Evolutionary conservation across 176 grass and related monocot species (phyloP), one percentile per base, ranked within the genome.

Genomic region (Avena eriantha): DNA sequence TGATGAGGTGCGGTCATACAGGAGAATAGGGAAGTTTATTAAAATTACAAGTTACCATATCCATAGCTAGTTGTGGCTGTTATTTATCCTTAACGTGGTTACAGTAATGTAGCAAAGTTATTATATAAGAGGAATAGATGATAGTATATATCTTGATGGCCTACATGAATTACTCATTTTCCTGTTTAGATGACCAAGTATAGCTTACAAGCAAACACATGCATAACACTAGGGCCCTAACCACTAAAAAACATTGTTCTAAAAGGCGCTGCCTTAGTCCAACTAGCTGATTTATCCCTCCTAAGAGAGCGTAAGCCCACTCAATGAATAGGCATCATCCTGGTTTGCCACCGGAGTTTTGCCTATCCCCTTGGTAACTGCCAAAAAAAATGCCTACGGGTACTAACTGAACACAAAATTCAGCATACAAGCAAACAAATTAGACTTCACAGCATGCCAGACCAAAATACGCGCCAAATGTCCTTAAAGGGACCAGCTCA

Each of bases 161-260:
- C 26, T 80, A 15, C n/a, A 65, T 81, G 21, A 33, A 8, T 2
- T 53, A 63, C 19, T 78, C 12, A 63, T 64, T 87, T 81, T 24
- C 34, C 67, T 72, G 14, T 15, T 79, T 22, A 18, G 47, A 49
- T 63, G n/a, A 50, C 48, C 35, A 65, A 51, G 15, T 13, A 74
- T 35, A 86, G 79, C 54, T 86, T 80, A 73, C 67, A 73, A 73
- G 67, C 77, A 80, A 78, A 4, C 48, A 61, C 36, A 71, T 35
- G 19, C 77, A 81, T 41, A 76, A 39, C 18, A 26, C 24, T 7
- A 33, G 7, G 26, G 24, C 61, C 85, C 41, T 61, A 49, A 23
- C 19, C 56, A 87, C 86, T 23, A 33, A 76, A 72, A 76, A 31
- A 5, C 26, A 77, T 29, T 55, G 24, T 55, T 77, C 73, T 76